phyloP scores from a whole-genome alignment of 2,329 filamentous ascomycete genomes.

The Fusarium ambrosium region DNA sequence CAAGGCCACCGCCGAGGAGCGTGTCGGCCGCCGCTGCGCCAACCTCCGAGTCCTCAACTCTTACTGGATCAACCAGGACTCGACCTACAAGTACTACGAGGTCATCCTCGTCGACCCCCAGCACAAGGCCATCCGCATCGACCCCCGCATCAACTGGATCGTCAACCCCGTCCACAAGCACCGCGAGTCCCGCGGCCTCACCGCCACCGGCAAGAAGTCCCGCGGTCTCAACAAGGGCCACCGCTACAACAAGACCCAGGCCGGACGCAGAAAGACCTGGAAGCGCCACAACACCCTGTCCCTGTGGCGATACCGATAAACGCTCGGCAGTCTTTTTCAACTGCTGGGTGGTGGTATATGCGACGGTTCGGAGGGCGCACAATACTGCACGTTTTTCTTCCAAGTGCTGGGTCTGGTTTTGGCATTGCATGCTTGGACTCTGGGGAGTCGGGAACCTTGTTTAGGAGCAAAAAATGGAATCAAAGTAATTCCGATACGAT shows the following conservation, averaged over 20 bases:
- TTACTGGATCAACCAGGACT: slow-evolving; percentile 99
- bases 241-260: slow-evolving; percentile 98
- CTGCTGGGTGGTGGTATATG: slow-evolving; percentile 28
- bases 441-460: slow-evolving; percentile 50
- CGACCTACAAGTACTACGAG: slow-evolving; percentile 99
- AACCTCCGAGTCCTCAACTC: slow-evolving; percentile 99
- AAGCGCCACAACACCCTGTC: slow-evolving; percentile 99
- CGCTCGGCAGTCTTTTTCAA: slow-evolving; percentile 31
- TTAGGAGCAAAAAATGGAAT: slow-evolving; percentile 52
- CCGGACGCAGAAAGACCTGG: slow-evolving; percentile 99
- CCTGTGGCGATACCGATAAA: slow-evolving; percentile 97
- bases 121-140: slow-evolving; percentile 99
- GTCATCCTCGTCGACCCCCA: slow-evolving; percentile 99
- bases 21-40: slow-evolving; percentile 98
- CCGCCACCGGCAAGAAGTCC: slow-evolving; percentile 99
- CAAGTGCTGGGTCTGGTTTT: slow-evolving; percentile 49
- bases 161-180: slow-evolving; percentile 99
- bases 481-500: slow-evolving; percentile 48
- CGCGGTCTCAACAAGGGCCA: slow-evolving; percentile 99
- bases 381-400: slow-evolving; percentile 30
- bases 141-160: slow-evolving; percentile 99
- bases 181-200: slow-evolving; percentile 97
- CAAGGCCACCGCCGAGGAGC: slow-evolving; percentile 98
- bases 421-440: slow-evolving; percentile 51
- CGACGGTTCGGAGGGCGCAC: slow-evolving; percentile 35